phyloP scores from a whole-genome alignment of 257 asterid species.

The Jasminum sambac region DNA sequence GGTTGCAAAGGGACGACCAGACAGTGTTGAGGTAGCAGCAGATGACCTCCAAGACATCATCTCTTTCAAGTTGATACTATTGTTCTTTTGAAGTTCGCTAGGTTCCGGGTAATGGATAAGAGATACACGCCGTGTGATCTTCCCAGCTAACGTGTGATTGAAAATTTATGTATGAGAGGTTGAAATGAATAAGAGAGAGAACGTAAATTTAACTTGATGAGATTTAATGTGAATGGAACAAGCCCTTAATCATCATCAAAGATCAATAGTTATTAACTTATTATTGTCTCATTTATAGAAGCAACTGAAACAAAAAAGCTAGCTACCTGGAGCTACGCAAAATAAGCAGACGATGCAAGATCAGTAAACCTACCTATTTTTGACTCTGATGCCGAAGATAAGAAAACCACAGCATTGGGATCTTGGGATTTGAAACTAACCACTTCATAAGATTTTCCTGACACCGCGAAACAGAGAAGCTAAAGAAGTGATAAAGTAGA shows the following conservation, averaged over 20 bases:
- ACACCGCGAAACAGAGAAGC: slow-evolving; percentile 12
- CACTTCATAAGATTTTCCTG: slow-evolving; percentile 68
- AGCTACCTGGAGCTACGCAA: not conserved
- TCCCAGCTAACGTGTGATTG: slow-evolving; percentile 60
- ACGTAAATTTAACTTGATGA: not conserved
- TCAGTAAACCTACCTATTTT: slow-evolving; percentile 46
- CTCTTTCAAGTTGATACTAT: slow-evolving; percentile 19
- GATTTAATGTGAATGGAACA: not conserved
- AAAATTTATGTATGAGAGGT: slow-evolving; percentile 8
- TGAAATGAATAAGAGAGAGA: not conserved
- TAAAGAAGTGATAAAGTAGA: slow-evolving; percentile 7
- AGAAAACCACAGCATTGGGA: slow-evolving; percentile 50
- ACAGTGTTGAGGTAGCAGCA: slow-evolving; percentile 44
- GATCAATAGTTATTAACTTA: too few relatives aligned
- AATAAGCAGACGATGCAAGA: not conserved
- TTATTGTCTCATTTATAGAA: not conserved
- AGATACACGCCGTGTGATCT: slow-evolving; percentile 56
- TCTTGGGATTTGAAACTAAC: slow-evolving; percentile 47
- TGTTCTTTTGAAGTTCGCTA: slow-evolving; percentile 40
- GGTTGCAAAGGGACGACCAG: slow-evolving; percentile 42
- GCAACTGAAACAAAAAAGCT: not conserved
- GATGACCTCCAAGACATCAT: slow-evolving; percentile 45
- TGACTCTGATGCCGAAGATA: slow-evolving; percentile 49
- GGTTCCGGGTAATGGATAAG: slow-evolving; percentile 68
- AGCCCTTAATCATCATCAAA: not conserved